Conservation (phyloP, 1,139 yeast genomes). For the Candida pseudoviswanathii region DNA sequence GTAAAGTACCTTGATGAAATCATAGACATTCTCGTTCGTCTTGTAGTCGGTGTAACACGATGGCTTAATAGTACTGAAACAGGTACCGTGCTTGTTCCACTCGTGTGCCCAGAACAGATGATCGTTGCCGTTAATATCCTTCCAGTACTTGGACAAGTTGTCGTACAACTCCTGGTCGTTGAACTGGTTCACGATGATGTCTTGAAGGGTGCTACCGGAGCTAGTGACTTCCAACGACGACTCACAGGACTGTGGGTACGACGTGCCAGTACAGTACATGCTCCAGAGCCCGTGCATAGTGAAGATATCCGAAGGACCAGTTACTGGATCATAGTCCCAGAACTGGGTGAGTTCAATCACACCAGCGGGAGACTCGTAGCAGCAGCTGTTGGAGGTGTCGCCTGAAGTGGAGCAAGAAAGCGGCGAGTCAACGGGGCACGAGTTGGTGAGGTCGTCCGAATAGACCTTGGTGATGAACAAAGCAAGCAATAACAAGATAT, state of each 20-base stretch:
- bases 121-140: conserved; percentile 70
- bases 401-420: conserved; percentile 53
- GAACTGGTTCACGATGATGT: conserved; percentile 51
- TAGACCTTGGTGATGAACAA: conserved; percentile 7
- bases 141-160: conserved; percentile 70
- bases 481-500: conserved; percentile 8
- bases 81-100: conserved; percentile 92
- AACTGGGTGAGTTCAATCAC: conserved; percentile 84
- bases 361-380: conserved; percentile 84
- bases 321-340: conserved; percentile 89
- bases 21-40: conserved; percentile 64
- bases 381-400: conserved; percentile 53
- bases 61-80: conserved; percentile 78
- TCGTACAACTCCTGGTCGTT: conserved; percentile 53
- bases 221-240: conserved; percentile 49
- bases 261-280: conserved; percentile 43
- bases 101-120: conserved; percentile 87
- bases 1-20: conserved; percentile 70
- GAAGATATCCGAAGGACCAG: conserved; percentile 79
- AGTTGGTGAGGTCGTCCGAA: conserved; percentile 5
- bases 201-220: conserved; percentile 42
- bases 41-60: conserved; percentile 51
- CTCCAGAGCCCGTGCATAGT: conserved; percentile 65
- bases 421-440: conserved; percentile 70
- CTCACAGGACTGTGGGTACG: conserved; percentile 66